These are phyloP conservation scores for Aureobasidium musti DNA, from an alignment of 2,329 filamentous ascomycete genomes.

Conservation along the genomic window DNA sequence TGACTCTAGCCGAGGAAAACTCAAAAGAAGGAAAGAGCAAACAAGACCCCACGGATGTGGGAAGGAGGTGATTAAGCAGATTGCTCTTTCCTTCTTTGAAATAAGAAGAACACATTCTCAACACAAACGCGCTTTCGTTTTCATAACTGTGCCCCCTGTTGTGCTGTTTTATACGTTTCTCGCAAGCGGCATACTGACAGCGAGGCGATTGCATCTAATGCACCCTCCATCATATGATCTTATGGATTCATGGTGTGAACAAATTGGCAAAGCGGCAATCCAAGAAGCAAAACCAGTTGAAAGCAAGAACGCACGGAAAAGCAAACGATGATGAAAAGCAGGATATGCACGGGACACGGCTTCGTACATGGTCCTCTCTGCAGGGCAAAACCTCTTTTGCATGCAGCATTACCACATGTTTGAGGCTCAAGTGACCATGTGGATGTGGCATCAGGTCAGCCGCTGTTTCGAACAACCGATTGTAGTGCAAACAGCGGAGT, in stretches of 20 bases:
- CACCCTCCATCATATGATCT: not conserved
- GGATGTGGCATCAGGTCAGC: not conserved
- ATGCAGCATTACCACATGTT: not conserved
- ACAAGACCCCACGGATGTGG: not conserved
- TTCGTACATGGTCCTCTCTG: not conserved
- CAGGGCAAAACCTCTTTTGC: not conserved
- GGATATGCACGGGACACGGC: not conserved
- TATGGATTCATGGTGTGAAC: not conserved
- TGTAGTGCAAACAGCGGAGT: not conserved
- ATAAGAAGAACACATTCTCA: too few relatives aligned
- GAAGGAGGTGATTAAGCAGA: too few relatives aligned
- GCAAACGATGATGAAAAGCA: not conserved
- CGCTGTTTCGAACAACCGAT: not conserved
- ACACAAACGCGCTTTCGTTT: not conserved
- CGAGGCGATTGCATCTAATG: too few relatives aligned
- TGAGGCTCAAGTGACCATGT: not conserved
- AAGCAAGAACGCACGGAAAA: not conserved
- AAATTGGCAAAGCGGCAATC: not conserved
- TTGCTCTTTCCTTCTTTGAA: not conserved
- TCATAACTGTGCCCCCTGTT: too few relatives aligned
- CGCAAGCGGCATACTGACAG: too few relatives aligned
- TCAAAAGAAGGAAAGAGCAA: not conserved
- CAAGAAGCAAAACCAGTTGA: not conserved
- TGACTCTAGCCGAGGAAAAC: not conserved
- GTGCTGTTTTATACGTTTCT: too few relatives aligned